Percentiles rank a stretch among this genome's conserved stretches.
phyloP scores from a whole-genome alignment of 2,329 filamentous ascomycete genomes.

The Trichoderma polysporum region DNA sequence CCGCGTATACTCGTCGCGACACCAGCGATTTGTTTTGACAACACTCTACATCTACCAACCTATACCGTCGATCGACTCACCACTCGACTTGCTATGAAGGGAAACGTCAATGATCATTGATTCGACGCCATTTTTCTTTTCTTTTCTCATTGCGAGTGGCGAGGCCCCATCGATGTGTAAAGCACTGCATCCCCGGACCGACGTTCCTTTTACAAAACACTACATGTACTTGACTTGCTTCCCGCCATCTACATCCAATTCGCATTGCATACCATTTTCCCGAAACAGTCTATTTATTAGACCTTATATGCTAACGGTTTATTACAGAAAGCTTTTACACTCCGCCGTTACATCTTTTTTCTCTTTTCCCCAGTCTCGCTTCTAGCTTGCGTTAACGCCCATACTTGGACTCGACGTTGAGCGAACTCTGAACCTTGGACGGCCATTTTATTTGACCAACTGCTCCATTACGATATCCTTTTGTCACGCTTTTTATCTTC shows the following conservation, averaged over 20 bases:
- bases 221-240: background rate
- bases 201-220: background rate
- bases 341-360: conserved; percentile 6
- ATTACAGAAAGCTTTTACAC: conserved; percentile 4
- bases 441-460: conserved; percentile 15
- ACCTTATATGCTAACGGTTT: background rate
- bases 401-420: conserved; percentile 10
- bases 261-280: background rate
- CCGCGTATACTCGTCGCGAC: conserved; percentile 3
- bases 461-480: conserved; percentile 22
- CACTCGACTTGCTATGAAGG: background rate
- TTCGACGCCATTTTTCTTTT: background rate
- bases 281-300: background rate
- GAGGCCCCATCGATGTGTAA: background rate
- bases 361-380: conserved; percentile 3
- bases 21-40: background rate
- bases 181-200: background rate
- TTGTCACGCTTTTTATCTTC: conserved; percentile 5
- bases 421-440: conserved; percentile 16
- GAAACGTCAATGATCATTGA: background rate
- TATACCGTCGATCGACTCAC: background rate
- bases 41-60: background rate
- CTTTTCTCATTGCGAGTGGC: background rate
- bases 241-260: background rate
- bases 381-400: conserved; percentile 7